Evolutionary conservation across 2,329 filamentous ascomycete genomes (phyloP), one percentile per base, ranked within the genome.

Genomic region (Sarocladium brachiariae): DNA sequence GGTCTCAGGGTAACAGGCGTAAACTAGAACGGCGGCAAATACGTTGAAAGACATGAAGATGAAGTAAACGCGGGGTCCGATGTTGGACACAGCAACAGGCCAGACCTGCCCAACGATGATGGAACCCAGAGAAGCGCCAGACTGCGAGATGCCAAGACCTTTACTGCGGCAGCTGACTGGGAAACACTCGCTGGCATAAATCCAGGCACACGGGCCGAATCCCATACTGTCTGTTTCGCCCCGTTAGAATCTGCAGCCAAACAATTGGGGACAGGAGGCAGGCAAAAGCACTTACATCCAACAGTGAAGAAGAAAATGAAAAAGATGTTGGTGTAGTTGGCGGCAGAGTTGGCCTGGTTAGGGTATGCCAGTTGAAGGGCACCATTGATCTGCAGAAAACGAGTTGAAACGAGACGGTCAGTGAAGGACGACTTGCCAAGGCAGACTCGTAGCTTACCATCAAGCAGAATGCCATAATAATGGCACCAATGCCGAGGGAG

Each of bases 1-100:
- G 2, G 84, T 87, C 70, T 87, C 83, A 0, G 83, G 84, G 52
- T 58, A 60, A 50, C 51, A 56, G 2, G 52, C 19, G 45, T 59
- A 60, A 5, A 60, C 56, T 9, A 59, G 53, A 10, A 59, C 39
- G 4, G 52, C 49, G 6, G 50, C 27, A 49, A 57, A 55, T 35
- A 56, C 48, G 46, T 56, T 56, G 52, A 58, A 57, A 3, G 54
- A 51, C 54, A 56, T 55, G 49, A 57, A 59, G 45, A 61, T 58
- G 50, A 61, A 56, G 49, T 57, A 58, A 11, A 52, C 53, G n/a
- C 50, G 38, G 4, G 54, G 50, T 1, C 54, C 54, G 14, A 58
- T 56, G 45, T 58, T 53, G 8, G 52, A 33, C 13, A 58, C 54
- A 10, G 56, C 56, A 8, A 58, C 54, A 16, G 56, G 56, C 55